phyloP scores from a whole-genome alignment of 495 filamentous ascomycete genomes.

The Lasiosphaeria miniovina region DNA sequence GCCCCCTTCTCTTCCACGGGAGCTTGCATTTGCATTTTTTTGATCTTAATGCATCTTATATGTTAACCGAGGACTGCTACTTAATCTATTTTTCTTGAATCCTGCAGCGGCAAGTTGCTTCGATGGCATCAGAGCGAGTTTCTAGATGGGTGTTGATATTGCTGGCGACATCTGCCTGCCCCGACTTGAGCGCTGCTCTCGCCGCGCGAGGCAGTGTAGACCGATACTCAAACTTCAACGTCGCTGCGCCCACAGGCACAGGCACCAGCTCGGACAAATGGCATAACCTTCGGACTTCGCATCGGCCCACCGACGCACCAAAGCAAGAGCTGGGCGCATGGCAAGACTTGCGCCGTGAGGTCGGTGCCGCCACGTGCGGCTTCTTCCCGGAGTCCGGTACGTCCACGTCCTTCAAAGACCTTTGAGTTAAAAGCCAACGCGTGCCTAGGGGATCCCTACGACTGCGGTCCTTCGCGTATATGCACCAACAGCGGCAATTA shows the following conservation, averaged over 20 bases:
- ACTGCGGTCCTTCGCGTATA: background rate
- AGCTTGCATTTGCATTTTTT: background rate
- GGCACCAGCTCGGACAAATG: background rate
- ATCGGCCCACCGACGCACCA: background rate
- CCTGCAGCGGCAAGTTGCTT: background rate
- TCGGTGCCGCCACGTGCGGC: background rate
- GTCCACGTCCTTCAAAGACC: background rate
- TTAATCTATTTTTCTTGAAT: slow-evolving; percentile 1
- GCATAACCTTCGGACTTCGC: background rate
- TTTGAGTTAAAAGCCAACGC: background rate
- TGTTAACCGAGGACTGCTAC: background rate
- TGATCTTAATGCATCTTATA: background rate
- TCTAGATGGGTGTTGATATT: background rate
- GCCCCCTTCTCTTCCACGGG: background rate
- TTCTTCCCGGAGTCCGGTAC: background rate
- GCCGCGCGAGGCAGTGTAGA: background rate
- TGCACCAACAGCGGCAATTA: background rate
- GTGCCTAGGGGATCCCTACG: background rate
- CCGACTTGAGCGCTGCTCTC: background rate
- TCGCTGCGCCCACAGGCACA: background rate
- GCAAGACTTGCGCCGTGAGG: background rate
- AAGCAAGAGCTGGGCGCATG: background rate
- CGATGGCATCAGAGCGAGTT: background rate
- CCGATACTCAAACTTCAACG: background rate
- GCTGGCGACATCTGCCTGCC: background rate